phyloP scores from a whole-genome alignment of 1,139 yeast species.

The Eremothecium cymbalariae region DNA sequence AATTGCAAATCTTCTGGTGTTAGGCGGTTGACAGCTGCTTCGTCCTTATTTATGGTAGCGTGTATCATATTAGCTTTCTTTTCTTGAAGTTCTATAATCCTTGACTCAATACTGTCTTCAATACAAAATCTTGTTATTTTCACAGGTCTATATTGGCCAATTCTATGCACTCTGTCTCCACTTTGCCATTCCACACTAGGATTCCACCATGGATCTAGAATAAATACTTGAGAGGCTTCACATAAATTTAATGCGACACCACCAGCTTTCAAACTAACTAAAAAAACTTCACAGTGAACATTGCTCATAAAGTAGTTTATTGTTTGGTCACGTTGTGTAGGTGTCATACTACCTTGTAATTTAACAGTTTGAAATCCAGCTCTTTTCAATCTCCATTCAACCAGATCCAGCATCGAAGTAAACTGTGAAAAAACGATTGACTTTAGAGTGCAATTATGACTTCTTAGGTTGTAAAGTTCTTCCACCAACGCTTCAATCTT shows the following conservation, averaged over 20 bases:
- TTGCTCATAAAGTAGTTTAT: constrained; percentile 88
- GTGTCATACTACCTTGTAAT: constrained; percentile 93
- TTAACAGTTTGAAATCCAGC: constrained; percentile 94
- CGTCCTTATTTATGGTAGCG: constrained; percentile 90
- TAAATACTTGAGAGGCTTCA: constrained; percentile 92
- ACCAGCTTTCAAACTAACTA: constrained; percentile 94
- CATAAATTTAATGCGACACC: constrained; percentile 95
- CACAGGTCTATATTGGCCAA: constrained; percentile 95
- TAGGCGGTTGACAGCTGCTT: constrained; percentile 75
- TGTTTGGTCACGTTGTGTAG: constrained; percentile 85
- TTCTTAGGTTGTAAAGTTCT: constrained; percentile 76
- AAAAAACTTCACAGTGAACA: constrained; percentile 81
- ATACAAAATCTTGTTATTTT: constrained; percentile 85
- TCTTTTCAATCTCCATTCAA: constrained; percentile 87
- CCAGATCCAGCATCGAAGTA: constrained; percentile 90
- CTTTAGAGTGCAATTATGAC: constrained; percentile 82
- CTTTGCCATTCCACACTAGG: constrained; percentile 98
- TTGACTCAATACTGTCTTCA: constrained; percentile 92
- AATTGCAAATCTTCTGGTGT: constrained; percentile 94
- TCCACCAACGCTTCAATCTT: constrained; percentile 94
- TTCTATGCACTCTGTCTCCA: constrained; percentile 96
- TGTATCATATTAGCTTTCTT: constrained; percentile 97
- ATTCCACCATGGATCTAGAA: constrained; percentile 99
- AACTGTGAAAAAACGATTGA: constrained; percentile 95
- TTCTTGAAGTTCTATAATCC: constrained; percentile 90